These are phyloP conservation scores for Solanum phureja DNA, from an alignment of 257 asterid genomes.

Conservation along the genomic window DNA sequence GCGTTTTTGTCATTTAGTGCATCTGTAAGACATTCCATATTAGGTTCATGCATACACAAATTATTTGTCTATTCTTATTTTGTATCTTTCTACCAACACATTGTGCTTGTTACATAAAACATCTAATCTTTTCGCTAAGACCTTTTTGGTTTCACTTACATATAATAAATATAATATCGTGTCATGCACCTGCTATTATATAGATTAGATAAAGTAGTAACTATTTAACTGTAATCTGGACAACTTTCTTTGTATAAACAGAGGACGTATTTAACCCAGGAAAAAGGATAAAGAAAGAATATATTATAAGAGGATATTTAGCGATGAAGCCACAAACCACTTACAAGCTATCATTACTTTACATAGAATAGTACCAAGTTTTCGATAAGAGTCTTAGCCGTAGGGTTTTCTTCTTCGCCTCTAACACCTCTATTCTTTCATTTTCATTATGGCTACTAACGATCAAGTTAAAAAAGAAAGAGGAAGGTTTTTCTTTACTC, in stretches of 20 bases:
- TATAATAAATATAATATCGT: not conserved
- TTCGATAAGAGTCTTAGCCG: not conserved
- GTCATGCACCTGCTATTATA: not conserved
- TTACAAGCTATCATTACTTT: not conserved
- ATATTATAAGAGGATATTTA: not conserved
- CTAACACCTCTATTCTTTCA: not conserved
- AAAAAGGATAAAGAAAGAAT: not conserved
- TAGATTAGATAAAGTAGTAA: not conserved
- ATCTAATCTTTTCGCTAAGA: not conserved
- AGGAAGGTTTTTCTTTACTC: not conserved
- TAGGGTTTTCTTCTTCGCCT: not conserved
- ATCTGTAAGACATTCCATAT: not conserved
- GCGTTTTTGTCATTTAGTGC: not conserved
- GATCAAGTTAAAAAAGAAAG: not conserved
- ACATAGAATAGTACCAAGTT: not conserved
- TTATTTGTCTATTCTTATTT: not conserved
- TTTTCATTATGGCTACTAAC: not conserved
- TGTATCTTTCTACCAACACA: not conserved
- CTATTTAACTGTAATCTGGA: not conserved
- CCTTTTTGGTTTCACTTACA: not conserved
- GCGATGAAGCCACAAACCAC: not conserved
- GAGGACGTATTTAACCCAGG: not conserved
- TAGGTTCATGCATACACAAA: not conserved
- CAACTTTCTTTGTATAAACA: not conserved
- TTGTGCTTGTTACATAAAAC: not conserved